Percentiles rank a stretch among this genome's conserved stretches.
These are phyloP conservation scores for Dendrobium huoshanense DNA, from an alignment of 106 monocot species.

Conservation along the genomic window DNA sequence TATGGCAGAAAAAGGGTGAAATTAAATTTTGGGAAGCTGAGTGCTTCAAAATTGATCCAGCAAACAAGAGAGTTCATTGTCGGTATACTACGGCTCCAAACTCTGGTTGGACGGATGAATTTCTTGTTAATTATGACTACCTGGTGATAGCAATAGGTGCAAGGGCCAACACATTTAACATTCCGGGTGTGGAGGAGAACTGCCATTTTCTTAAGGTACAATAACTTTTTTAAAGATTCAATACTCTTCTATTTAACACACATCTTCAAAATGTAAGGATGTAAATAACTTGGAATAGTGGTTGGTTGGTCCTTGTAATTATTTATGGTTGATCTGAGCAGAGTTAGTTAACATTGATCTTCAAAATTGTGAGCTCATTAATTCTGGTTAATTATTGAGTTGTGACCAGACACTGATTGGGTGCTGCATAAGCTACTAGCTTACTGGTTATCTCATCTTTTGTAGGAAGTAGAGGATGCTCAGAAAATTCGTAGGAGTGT, in stretches of 20 bases:
- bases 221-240: neutral
- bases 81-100: conserved; percentile 25
- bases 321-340: conserved; percentile 1
- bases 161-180: conserved; percentile 49
- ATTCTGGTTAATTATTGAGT: neutral
- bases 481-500: conserved; percentile 11
- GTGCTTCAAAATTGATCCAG: conserved; percentile 13
- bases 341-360: neutral
- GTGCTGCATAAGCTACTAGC: neutral
- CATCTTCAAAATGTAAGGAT: neutral
- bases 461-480: conserved; percentile 16
- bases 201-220: conserved; percentile 53
- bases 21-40: conserved; percentile 16
- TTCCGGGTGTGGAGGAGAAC: conserved; percentile 50
- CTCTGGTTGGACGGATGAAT: conserved; percentile 28
- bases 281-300: neutral
- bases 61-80: conserved; percentile 12
- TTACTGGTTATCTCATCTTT: neutral
- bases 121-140: conserved; percentile 50
- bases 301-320: neutral
- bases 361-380: neutral
- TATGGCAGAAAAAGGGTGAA: conserved; percentile 2
- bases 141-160: conserved; percentile 44
- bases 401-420: neutral
- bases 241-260: neutral